Evolutionary conservation across 1,284 basidiomycete genomes (phyloP).

Genomic region (Sanguinoderma infundibulare): DNA sequence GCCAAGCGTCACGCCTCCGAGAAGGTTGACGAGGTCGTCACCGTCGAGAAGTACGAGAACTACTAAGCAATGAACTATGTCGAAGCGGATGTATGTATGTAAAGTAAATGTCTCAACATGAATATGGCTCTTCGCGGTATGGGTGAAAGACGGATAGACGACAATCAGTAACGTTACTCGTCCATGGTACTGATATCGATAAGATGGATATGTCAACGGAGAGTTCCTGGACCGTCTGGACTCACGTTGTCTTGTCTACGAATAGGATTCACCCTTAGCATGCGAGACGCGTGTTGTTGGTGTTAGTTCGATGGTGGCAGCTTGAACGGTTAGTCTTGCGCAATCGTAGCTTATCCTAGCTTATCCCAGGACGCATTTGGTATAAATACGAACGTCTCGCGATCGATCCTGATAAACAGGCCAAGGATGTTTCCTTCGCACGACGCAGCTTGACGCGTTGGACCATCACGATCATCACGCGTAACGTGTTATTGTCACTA

Average conservation of each 20-base stretch:
- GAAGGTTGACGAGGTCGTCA: constrained; percentile 27
- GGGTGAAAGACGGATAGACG: background rate
- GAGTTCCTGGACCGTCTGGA: no score
- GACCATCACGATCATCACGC: no score
- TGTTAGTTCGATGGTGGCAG: background rate
- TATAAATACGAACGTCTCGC: no score
- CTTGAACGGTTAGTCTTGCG: background rate
- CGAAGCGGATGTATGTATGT: constrained; percentile 13
- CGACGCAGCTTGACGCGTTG: no score
- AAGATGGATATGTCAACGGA: background rate
- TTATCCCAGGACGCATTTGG: background rate
- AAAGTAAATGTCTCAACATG: constrained; percentile 9
- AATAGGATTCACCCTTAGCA: no score
- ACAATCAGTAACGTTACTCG: background rate
- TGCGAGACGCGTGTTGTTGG: no score
- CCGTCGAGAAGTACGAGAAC: constrained; percentile 28
- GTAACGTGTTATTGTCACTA: no score
- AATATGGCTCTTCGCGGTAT: background rate
- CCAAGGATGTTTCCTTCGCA: no score
- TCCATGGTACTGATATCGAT: background rate
- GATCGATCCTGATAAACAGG: no score
- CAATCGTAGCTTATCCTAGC: background rate
- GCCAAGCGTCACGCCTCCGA: constrained; percentile 44
- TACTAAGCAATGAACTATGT: constrained; percentile 20
- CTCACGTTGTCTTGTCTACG: no score